phyloP scores from a whole-genome alignment of 495 filamentous ascomycete species.

The Penicillium cinerascens region DNA sequence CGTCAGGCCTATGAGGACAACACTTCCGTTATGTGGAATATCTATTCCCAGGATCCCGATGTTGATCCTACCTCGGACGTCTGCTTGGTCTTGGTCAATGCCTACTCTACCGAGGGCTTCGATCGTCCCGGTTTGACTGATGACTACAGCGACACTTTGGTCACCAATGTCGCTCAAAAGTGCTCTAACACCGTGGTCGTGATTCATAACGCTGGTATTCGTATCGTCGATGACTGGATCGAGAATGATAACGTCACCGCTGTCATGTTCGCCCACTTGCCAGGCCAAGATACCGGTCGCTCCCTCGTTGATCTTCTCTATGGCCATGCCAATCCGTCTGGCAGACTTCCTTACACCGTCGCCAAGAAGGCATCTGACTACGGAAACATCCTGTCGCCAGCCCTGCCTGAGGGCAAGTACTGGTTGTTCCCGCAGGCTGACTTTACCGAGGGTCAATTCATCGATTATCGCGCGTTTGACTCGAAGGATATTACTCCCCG shows the following conservation, averaged over 20 bases:
- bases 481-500: slow-evolving; percentile 51
- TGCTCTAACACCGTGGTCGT: slow-evolving; percentile 26
- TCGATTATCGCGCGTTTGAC: slow-evolving; percentile 27
- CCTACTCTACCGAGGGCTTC: slow-evolving; percentile 54
- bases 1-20: slow-evolving; percentile 45
- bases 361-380: not conserved
- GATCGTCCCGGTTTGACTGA: slow-evolving; percentile 23
- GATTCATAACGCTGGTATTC: not conserved
- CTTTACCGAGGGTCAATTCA: not conserved
- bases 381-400: not conserved
- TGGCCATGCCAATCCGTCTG: not conserved
- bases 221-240: not conserved
- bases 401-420: not conserved
- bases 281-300: not conserved
- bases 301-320: not conserved
- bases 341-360: not conserved
- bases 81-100: slow-evolving; percentile 63
- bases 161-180: slow-evolving; percentile 52
- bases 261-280: not conserved
- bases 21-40: slow-evolving; percentile 38
- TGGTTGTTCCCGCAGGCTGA: not conserved
- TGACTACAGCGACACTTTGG: slow-evolving; percentile 48
- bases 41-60: slow-evolving; percentile 38
- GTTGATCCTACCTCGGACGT: slow-evolving; percentile 45
- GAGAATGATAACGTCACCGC: not conserved